phyloP scores from a whole-genome alignment of 352 stramenopile genomes.

The Aphanomyces cochlioides region DNA sequence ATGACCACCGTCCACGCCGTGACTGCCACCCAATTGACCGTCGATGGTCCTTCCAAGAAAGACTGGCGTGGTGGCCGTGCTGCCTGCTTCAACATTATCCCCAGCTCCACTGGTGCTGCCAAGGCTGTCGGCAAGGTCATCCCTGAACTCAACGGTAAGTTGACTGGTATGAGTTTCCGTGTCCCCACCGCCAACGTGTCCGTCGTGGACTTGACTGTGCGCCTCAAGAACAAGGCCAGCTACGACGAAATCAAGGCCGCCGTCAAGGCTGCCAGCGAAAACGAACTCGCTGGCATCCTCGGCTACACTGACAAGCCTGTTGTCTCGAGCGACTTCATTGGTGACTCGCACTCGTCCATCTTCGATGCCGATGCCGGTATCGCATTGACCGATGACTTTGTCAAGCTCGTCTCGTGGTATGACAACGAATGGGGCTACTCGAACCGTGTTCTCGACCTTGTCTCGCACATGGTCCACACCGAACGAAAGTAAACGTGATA shows the following conservation, averaged over 20 bases:
- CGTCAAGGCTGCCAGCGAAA: slow-evolving; percentile 93
- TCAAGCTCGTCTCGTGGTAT: slow-evolving; percentile 99
- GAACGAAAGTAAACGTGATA: slow-evolving; percentile 43
- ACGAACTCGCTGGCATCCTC: slow-evolving; percentile 95
- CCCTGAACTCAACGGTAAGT: slow-evolving; percentile 88
- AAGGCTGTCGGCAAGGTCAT: slow-evolving; percentile 99
- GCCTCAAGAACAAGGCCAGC: slow-evolving; percentile 84
- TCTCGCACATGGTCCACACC: slow-evolving; percentile 93
- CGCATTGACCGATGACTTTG: slow-evolving; percentile 96
- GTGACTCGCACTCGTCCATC: slow-evolving; percentile 95
- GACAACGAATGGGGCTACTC: slow-evolving; percentile 99
- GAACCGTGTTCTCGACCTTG: slow-evolving; percentile 95
- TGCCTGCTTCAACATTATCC: slow-evolving; percentile 98
- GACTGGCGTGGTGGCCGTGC: slow-evolving; percentile 97
- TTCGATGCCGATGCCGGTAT: slow-evolving; percentile 97
- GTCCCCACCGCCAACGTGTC: slow-evolving; percentile 87
- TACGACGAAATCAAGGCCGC: slow-evolving; percentile 98
- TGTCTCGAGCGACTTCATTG: slow-evolving; percentile 97
- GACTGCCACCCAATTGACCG: slow-evolving; percentile 96
- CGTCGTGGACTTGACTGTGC: slow-evolving; percentile 85
- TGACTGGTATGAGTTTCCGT: slow-evolving; percentile 91
- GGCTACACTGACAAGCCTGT: slow-evolving; percentile 97
- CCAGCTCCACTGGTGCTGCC: slow-evolving; percentile 96
- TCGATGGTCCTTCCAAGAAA: slow-evolving; percentile 97
- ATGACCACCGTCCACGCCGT: slow-evolving; percentile 99